Evolutionary conservation across 1,139 yeast genomes (phyloP).

Genomic region (Taphrina populina): DNA sequence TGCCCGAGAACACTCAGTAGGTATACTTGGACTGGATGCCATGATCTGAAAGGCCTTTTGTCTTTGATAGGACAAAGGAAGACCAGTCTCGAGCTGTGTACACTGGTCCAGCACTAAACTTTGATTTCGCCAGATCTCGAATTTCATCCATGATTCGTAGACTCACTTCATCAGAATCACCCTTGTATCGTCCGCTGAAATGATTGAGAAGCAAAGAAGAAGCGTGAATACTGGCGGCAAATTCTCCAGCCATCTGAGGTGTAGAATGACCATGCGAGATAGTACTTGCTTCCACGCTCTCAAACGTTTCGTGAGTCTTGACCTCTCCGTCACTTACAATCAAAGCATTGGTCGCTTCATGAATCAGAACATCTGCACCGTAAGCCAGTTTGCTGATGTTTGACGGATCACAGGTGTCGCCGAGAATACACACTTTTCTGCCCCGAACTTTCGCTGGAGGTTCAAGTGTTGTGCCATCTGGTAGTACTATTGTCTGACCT

Average conservation of each 20-base stretch:
- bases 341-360: constrained; percentile 32
- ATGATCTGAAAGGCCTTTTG: not conserved
- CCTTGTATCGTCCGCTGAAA: constrained; percentile 28
- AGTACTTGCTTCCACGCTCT: constrained; percentile 10
- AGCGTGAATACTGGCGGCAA: constrained; percentile 19
- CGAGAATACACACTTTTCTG: constrained; percentile 21
- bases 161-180: constrained; percentile 16
- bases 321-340: not conserved
- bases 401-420: constrained; percentile 32
- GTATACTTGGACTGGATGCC: not conserved
- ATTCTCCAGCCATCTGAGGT: constrained; percentile 30
- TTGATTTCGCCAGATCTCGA: constrained; percentile 16
- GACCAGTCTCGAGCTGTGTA: constrained; percentile 28
- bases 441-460: constrained; percentile 25
- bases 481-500: constrained; percentile 1
- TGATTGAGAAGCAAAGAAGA: constrained; percentile 15
- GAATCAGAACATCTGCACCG: constrained; percentile 18
- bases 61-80: not conserved
- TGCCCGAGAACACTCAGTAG: too few species aligned
- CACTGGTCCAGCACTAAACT: constrained; percentile 12
- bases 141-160: constrained; percentile 22
- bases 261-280: constrained; percentile 32
- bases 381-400: constrained; percentile 10
- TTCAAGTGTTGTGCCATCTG: constrained; percentile 18
- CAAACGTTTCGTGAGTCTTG: constrained; percentile 3